Evolutionary conservation across 2,329 filamentous ascomycete genomes (phyloP), one percentile per base, ranked within the genome.

Genomic region (Trichothecium sympodiale): DNA sequence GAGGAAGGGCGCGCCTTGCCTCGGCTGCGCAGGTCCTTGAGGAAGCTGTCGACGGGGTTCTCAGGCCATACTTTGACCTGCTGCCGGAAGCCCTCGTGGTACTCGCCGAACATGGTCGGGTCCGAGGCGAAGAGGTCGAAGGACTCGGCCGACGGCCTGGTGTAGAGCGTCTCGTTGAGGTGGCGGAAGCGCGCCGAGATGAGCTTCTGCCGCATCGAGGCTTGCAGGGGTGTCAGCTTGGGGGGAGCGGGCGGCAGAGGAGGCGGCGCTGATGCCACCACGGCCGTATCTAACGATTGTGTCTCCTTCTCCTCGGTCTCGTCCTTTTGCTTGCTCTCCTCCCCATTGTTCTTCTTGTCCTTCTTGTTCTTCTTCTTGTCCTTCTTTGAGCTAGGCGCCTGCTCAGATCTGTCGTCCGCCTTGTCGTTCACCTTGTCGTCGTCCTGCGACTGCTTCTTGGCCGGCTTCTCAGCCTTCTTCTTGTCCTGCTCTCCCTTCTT

Each of bases 21-120:
- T n/a, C 89, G 76, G 13, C 61, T 54, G 38, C 77, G 69, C 44
- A 96, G 77, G 34, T 80, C 71, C 18, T 63, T 54, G 44, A 95
- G 79, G 62, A 94, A 96, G 39, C 74, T 76, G 56, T 95, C 84
- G 32, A 98, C 86, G 0, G 91, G 91, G 60, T 98, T 98, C 53
- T 89, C 84, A 7, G 91, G 91, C 91, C 91, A 98, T 3, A 88
- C 83, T 52, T 85, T 80, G 40, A 96, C 91, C 62, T 98, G 91
- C 36, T 88, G 83, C 1, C 88, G 82, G 69, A 98, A 98, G 25
- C 91, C 91, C 41, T 87, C 81, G 62, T 98, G 91, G 60, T 98
- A 98, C 61, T 96, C 88, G 46, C 77, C 71, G 62, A 96, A 98
- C 71, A 96, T 88, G 53, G 94, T 85, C 0, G 91, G 91, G 34